These are phyloP conservation scores for Effrenium voratum DNA, from an alignment of 73 alveolate species.

Conservation along the genomic window DNA sequence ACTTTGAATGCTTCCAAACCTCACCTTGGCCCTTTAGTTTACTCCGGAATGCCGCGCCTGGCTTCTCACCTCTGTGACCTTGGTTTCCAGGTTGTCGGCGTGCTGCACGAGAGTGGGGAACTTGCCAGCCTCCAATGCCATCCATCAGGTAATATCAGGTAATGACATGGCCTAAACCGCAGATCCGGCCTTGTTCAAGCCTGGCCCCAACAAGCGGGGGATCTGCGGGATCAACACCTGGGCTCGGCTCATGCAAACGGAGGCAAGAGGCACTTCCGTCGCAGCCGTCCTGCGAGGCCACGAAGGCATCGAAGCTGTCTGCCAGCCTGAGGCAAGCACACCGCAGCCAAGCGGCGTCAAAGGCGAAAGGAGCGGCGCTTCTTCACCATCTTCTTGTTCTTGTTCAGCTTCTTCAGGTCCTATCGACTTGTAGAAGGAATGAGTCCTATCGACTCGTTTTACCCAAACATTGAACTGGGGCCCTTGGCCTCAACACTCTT, in stretches of 20 bases:
- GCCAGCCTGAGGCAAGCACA: slow-evolving; percentile 78
- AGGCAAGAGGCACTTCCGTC: slow-evolving; percentile 96
- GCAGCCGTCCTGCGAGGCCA: slow-evolving; percentile 73
- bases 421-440: too few relatives aligned
- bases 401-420: slow-evolving; percentile 93
- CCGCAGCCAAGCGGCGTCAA: too few relatives aligned
- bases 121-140: slow-evolving; percentile 95
- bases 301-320: slow-evolving; percentile 84
- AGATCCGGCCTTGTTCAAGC: slow-evolving; percentile 97
- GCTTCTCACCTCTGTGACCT: slow-evolving; percentile 95
- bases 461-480: too few relatives aligned
- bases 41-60: slow-evolving; percentile 14
- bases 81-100: slow-evolving; percentile 96
- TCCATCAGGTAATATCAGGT: not conserved
- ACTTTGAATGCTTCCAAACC: not conserved
- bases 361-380: slow-evolving; percentile 29
- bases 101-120: slow-evolving; percentile 97
- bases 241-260: slow-evolving; percentile 99
- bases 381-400: slow-evolving; percentile 94
- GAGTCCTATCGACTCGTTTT: too few relatives aligned
- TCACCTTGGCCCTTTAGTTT: too few relatives aligned
- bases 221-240: slow-evolving; percentile 96
- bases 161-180: slow-evolving; percentile 96
- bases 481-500: slow-evolving; percentile 91
- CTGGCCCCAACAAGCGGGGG: slow-evolving; percentile 97